Evolutionary conservation across 345 rosid species (phyloP).

Genomic region (Citrus sinensis): DNA sequence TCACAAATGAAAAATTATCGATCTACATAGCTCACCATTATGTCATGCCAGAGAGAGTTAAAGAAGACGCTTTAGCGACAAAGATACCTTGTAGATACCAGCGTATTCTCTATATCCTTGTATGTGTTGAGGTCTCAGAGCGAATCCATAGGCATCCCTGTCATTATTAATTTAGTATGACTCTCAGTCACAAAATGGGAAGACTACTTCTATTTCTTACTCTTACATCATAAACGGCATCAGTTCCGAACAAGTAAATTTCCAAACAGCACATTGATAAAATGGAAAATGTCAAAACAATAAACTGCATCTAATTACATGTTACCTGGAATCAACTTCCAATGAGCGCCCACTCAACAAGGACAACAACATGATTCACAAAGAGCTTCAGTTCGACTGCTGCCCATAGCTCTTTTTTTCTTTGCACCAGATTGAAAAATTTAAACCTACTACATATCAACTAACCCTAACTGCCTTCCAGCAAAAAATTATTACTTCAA

Average conservation of each 20-base stretch:
- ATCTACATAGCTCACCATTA: background rate
- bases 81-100: constrained; percentile 59
- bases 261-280: background rate
- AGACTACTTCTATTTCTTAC: background rate
- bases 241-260: background rate
- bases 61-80: background rate
- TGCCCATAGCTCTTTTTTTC: constrained; percentile 65
- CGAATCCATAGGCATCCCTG: constrained; percentile 94
- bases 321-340: constrained; percentile 93
- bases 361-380: constrained; percentile 91
- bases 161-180: background rate
- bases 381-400: constrained; percentile 37
- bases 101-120: constrained; percentile 72
- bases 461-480: background rate
- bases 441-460: constrained; percentile 15
- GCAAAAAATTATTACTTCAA: background rate
- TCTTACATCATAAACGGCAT: background rate
- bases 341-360: constrained; percentile 89
- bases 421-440: constrained; percentile 25
- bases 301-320: background rate
- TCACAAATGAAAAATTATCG: background rate
- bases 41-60: background rate
- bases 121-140: constrained; percentile 92
- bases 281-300: background rate
- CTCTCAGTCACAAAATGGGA: background rate